Percentiles rank a stretch among this genome's conserved stretches.
Evolutionary conservation across 1,139 yeast species (phyloP).

Genomic region (Debaryomyces singareniensis): DNA sequence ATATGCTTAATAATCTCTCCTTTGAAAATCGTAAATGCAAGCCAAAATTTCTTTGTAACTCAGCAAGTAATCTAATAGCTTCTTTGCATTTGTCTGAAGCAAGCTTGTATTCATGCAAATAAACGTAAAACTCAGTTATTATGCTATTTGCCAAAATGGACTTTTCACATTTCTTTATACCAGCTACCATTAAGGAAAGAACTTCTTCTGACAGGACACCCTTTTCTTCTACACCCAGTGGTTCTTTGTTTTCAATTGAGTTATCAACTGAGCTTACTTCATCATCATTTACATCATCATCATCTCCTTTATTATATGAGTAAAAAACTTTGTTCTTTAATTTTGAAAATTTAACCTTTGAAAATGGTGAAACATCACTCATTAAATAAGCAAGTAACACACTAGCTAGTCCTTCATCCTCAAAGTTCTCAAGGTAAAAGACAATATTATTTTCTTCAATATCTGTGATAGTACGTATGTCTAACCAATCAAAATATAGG

Average conservation of each 20-base stretch:
- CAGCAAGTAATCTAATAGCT: constrained; percentile 56
- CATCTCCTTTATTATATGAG: constrained; percentile 14
- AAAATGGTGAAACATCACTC: constrained; percentile 66
- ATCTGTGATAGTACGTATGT: constrained; percentile 42
- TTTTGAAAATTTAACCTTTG: constrained; percentile 14
- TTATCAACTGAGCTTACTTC: neutral
- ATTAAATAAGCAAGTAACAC: constrained; percentile 53
- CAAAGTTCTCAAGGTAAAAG: constrained; percentile 51
- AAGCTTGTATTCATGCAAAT: constrained; percentile 55
- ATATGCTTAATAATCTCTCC: constrained; percentile 54
- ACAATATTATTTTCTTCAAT: constrained; percentile 43
- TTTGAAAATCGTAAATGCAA: constrained; percentile 45
- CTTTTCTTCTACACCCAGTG: constrained; percentile 10
- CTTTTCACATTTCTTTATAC: constrained; percentile 38
- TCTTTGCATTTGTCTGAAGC: constrained; percentile 56
- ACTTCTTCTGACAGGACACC: constrained; percentile 46
- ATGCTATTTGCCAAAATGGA: constrained; percentile 63
- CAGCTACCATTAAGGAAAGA: constrained; percentile 47
- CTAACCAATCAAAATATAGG: constrained; percentile 70
- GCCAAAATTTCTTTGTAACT: constrained; percentile 40
- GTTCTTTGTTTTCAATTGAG: constrained; percentile 8
- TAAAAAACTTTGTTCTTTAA: constrained; percentile 6
- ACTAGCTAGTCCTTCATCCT: constrained; percentile 56
- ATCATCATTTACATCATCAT: constrained; percentile 8
- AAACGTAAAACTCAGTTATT: constrained; percentile 53